Conservation (phyloP, 2,329 filamentous ascomycete species). For the Calonectria pauciramosa region DNA sequence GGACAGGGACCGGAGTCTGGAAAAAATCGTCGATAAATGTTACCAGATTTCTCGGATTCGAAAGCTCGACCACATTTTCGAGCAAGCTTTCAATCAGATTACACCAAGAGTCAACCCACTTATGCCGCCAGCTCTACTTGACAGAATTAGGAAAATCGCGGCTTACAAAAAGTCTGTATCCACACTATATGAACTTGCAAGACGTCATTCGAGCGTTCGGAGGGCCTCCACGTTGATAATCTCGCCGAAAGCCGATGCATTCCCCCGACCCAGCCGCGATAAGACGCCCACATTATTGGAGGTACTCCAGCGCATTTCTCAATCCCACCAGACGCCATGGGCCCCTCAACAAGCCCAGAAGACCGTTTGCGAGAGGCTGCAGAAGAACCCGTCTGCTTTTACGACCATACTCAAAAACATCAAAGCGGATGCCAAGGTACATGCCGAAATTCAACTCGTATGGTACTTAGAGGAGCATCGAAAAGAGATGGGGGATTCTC, state of each 20-base stretch:
- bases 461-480: conserved; percentile 30
- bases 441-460: conserved; percentile 41
- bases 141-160: conserved; percentile 34
- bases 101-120: conserved; percentile 3
- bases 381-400: background rate
- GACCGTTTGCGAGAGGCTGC: background rate
- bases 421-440: conserved; percentile 25
- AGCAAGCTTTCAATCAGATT: background rate
- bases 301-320: conserved; percentile 5
- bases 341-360: background rate
- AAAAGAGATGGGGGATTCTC: background rate
- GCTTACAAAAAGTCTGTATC: conserved; percentile 30
- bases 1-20: conserved; percentile 8
- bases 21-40: conserved; percentile 19
- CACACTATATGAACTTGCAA: conserved; percentile 23
- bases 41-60: conserved; percentile 13
- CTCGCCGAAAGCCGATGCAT: background rate
- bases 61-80: conserved; percentile 15
- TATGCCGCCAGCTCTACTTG: conserved; percentile 16
- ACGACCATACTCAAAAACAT: background rate
- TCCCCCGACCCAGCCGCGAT: background rate
- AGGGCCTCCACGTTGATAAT: background rate
- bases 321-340: conserved; percentile 17
- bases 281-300: background rate
- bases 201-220: background rate